Conservation (phyloP, 176 grass and related monocot species). For the Carex myosuroides region DNA sequence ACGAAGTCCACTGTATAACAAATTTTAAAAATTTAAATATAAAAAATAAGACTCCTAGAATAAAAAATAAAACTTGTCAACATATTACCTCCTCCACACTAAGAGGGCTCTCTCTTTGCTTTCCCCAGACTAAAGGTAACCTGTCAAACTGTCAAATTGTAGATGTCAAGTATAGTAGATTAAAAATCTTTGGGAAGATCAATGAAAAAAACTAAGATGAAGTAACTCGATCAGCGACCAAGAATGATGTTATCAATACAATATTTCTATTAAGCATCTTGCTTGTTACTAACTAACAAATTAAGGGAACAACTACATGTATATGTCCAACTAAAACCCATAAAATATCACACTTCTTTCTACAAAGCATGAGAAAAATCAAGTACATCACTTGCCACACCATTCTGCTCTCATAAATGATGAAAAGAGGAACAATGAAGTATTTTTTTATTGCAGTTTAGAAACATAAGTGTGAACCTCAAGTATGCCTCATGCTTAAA, state of each 20-base stretch:
- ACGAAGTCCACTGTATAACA: slow-evolving; percentile 52
- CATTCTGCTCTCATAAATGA: slow-evolving; percentile 2
- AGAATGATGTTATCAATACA: not conserved
- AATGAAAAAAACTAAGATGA: not conserved
- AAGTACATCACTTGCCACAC: not conserved
- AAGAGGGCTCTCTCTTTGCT: slow-evolving; percentile 66
- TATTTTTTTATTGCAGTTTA: not conserved
- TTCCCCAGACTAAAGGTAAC: slow-evolving; percentile 82
- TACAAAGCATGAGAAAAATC: not conserved
- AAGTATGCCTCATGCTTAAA: not conserved
- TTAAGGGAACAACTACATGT: not conserved
- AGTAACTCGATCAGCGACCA: not conserved
- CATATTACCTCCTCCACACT: slow-evolving; percentile 72
- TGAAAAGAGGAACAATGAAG: not conserved
- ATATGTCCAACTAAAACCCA: not conserved
- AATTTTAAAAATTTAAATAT: not conserved
- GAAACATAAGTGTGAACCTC: not conserved
- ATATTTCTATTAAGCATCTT: not conserved
- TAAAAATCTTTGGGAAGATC: not conserved
- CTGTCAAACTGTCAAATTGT: slow-evolving; percentile 68
- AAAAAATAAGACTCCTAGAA: slow-evolving; percentile 20
- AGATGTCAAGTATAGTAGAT: slow-evolving; percentile 19
- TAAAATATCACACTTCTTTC: not conserved
- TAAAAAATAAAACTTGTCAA: not conserved
- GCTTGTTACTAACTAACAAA: not conserved